A percentile compares a stretch with the other conserved stretches of the same genome.
These are phyloP conservation scores for Rhododendron simsii DNA, from an alignment of 148 eudicot genomes.

Conservation along the genomic window DNA sequence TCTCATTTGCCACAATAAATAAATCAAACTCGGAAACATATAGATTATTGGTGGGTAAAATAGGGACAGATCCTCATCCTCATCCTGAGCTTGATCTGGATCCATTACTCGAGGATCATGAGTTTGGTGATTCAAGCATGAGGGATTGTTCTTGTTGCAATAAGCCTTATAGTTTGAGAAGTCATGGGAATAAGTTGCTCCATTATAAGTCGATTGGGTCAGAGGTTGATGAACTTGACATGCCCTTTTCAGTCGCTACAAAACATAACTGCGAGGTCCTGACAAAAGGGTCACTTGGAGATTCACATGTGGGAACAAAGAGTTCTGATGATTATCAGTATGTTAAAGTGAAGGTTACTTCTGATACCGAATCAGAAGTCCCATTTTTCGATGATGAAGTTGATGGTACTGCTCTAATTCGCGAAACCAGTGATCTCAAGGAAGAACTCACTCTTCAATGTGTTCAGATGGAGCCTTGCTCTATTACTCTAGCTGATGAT, in stretches of 20 bases:
- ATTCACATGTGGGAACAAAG: constrained; percentile 11
- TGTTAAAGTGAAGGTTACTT: constrained; percentile 46
- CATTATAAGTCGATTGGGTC: constrained; percentile 28
- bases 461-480: constrained; percentile 26
- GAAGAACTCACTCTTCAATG: constrained; percentile 25
- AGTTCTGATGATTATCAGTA: constrained; percentile 24
- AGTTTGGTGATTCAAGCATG: constrained; percentile 15
- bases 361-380: constrained; percentile 63
- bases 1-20: constrained; percentile 74
- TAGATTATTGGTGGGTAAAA: constrained; percentile 66
- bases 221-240: constrained; percentile 31
- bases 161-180: constrained; percentile 46
- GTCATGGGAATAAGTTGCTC: constrained; percentile 31
- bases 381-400: constrained; percentile 39
- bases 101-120: constrained; percentile 26
- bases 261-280: constrained; percentile 25
- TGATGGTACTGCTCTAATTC: constrained; percentile 25
- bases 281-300: constrained; percentile 20
- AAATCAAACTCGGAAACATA: constrained; percentile 74
- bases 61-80: constrained; percentile 49
- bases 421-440: constrained; percentile 17
- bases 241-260: constrained; percentile 18
- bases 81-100: constrained; percentile 22
- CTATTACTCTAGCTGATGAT: constrained; percentile 27
- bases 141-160: constrained; percentile 71